Conservation (phyloP, 441 rosid species). For the Metrosideros polymorpha region DNA sequence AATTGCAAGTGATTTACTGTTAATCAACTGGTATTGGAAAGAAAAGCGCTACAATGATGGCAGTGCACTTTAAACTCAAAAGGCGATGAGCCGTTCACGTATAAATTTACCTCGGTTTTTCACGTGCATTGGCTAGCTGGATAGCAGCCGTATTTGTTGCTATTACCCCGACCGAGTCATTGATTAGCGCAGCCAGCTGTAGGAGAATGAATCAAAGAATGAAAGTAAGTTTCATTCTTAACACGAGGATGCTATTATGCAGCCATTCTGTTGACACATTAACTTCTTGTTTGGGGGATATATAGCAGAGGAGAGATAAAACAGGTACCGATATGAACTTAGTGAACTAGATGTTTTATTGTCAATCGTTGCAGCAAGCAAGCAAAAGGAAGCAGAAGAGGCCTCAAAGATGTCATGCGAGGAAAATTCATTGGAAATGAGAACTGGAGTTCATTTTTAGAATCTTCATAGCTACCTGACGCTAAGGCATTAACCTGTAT, state of each 20-base stretch:
- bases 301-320: not conserved
- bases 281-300: not conserved
- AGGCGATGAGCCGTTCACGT: not conserved
- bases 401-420: not conserved
- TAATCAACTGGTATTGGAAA: not conserved
- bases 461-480: not conserved
- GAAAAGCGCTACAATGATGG: not conserved
- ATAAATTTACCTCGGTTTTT: slow-evolving; percentile 48
- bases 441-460: not conserved
- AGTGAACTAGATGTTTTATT: not conserved
- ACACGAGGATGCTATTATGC: not conserved
- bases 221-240: not conserved
- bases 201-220: slow-evolving; percentile 1
- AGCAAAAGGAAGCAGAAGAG: not conserved
- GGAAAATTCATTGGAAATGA: not conserved
- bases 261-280: not conserved
- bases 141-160: slow-evolving; percentile 93
- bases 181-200: slow-evolving; percentile 84
- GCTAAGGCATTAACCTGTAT: not conserved
- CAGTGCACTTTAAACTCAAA: not conserved
- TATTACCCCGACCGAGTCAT: slow-evolving; percentile 82
- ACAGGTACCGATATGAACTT: not conserved
- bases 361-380: not conserved
- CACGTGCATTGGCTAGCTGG: slow-evolving; percentile 74
- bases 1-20: not conserved